A percentile compares a stretch with the other conserved stretches of the same genome.
Evolutionary conservation across 176 grass and related monocot genomes (phyloP).

Genomic region (Carex scoparia): DNA sequence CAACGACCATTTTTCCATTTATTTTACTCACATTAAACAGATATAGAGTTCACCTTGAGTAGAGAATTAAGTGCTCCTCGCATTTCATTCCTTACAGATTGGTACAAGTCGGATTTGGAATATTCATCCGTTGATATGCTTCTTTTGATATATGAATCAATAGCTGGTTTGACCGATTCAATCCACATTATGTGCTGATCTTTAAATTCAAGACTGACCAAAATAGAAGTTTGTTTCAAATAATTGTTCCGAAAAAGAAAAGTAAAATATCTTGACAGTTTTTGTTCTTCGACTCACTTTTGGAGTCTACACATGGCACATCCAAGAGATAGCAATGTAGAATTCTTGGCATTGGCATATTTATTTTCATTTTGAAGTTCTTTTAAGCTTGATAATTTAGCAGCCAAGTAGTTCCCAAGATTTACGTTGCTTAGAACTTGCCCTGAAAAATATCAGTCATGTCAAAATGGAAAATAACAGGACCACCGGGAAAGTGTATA

Average conservation of each 20-base stretch:
- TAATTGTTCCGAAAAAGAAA: slow-evolving; percentile 16
- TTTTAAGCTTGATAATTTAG: slow-evolving; percentile 56
- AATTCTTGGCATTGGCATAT: slow-evolving; percentile 40
- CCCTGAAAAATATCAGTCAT: slow-evolving; percentile 43
- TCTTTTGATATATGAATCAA: slow-evolving; percentile 60
- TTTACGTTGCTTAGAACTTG: slow-evolving; percentile 65
- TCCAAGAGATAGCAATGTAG: slow-evolving; percentile 60
- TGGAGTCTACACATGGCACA: slow-evolving; percentile 70
- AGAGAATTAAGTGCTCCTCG: slow-evolving; percentile 57
- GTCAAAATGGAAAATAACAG: slow-evolving; percentile 2
- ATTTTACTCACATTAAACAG: background rate
- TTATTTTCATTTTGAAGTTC: slow-evolving; percentile 67
- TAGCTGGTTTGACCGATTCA: slow-evolving; percentile 48
- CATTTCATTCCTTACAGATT: slow-evolving; percentile 58
- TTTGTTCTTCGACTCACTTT: slow-evolving; percentile 45
- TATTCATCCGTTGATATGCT: slow-evolving; percentile 39
- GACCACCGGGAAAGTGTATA: background rate
- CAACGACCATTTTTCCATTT: background rate
- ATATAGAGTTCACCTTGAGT: slow-evolving; percentile 60
- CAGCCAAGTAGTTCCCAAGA: slow-evolving; percentile 75
- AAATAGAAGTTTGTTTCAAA: slow-evolving; percentile 27
- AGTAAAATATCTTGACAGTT: background rate
- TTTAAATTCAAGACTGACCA: slow-evolving; percentile 75
- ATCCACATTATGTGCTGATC: slow-evolving; percentile 87
- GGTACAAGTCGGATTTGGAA: slow-evolving; percentile 35